These are phyloP conservation scores for Colletotrichum euphorbiae DNA, from an alignment of 2,329 filamentous ascomycete species.

Conservation along the genomic window DNA sequence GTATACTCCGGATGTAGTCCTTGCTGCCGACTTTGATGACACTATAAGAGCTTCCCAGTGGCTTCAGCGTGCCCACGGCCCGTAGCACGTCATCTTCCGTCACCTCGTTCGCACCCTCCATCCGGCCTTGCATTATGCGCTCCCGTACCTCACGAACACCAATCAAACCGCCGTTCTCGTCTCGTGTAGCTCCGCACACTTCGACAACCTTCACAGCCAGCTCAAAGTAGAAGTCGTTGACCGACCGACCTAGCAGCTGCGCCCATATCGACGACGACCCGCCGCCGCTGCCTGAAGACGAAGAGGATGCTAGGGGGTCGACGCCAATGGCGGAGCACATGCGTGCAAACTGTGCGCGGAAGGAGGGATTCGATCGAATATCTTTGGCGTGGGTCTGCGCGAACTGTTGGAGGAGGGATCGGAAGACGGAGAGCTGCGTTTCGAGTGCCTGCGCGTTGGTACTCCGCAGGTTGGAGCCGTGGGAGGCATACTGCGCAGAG, in stretches of 20 bases:
- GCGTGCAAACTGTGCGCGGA: constrained; percentile 95
- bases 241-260: constrained; percentile 88
- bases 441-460: constrained; percentile 87
- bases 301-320: constrained; percentile 79
- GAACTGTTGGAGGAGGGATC: constrained; percentile 94
- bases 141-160: constrained; percentile 84
- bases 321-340: constrained; percentile 99
- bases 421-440: constrained; percentile 95
- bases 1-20: constrained; percentile 90
- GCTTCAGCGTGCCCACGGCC: constrained; percentile 87
- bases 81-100: constrained; percentile 93
- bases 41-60: constrained; percentile 88
- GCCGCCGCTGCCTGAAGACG: constrained; percentile 51
- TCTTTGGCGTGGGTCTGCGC: constrained; percentile 94
- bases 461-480: constrained; percentile 87
- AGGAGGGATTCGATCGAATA: constrained; percentile 93
- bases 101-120: constrained; percentile 82
- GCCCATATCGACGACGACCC: constrained; percentile 84
- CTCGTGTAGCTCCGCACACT: constrained; percentile 85
- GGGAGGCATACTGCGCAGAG: constrained; percentile 88
- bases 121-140: constrained; percentile 76
- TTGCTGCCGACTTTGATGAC: constrained; percentile 86
- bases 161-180: constrained; percentile 93
- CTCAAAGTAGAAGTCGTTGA: constrained; percentile 99
- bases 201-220: constrained; percentile 96